Evolutionary conservation across 116 monocot species (phyloP), one percentile per base, ranked within the genome.

Genomic region (Cymodocea nodosa): DNA sequence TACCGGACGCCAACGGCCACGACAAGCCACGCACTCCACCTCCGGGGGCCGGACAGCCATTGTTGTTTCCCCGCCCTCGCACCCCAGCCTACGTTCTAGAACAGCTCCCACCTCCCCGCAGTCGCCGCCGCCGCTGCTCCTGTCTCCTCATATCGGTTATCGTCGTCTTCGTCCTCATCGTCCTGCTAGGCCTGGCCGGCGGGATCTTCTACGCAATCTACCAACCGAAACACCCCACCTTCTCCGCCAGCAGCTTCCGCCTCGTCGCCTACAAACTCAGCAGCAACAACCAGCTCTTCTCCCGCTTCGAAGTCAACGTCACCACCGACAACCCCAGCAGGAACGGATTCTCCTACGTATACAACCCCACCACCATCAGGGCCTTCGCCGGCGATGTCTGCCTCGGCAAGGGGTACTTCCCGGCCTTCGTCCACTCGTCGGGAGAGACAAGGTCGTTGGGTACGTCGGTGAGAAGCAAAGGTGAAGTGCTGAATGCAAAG

Each of bases 181-280:
- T 82, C 73, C 71, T 77, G 25, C 76, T 71, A 49, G 85, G 75
- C 59, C 70, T 79, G 23, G 76, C 82, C 68, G 67, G 67, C 19
- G 79, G 73, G 34, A 51, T 69, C 0, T 69, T 85, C 73, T 85
- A 76, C 65, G 67, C 79, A 15, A 60, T 85, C 49, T 82, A 76
- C 76, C 79, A 61, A 61, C 85, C 85, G n/a, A 82, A 71, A 52
- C 79, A 76, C 20, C 82, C 82, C 14, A 62, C 64, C 51, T 85
- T 85, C 73, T 48, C 77, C 56, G 74, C 81, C 70, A 71, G 76
- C 52, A 52, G 65, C 22, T 13, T 81, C 68, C 72, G 67, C 37
- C 63, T 85, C 67, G 51, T 78, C 9, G 60, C 73, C 52, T 69
- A 81, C 73, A 76, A 79, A 35, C 12, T 85, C 59, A 50, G 76